Percentiles rank a stretch among this genome's conserved stretches.
Conservation (phyloP, 176 grass and related monocot species). For the Ensete glaucum region DNA sequence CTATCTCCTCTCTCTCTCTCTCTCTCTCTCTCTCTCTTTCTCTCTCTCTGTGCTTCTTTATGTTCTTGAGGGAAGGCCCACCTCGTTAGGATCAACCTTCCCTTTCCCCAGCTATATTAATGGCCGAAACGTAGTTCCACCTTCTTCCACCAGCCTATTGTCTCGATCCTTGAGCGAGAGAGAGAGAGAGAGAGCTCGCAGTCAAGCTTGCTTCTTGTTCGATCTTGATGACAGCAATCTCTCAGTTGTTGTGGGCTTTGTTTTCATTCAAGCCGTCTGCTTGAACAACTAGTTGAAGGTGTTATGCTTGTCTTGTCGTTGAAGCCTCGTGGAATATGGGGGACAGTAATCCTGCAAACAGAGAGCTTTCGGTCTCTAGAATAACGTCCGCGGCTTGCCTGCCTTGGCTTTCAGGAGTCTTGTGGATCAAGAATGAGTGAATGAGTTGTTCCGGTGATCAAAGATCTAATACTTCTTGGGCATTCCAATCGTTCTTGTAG, state of each 20-base stretch:
- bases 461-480: not conserved
- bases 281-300: not conserved
- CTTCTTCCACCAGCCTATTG: too few species aligned
- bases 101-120: not conserved
- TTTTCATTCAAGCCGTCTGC: too few species aligned
- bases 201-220: too few species aligned
- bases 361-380: not conserved
- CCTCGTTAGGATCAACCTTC: slow-evolving; percentile 2
- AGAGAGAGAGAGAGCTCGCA: too few species aligned
- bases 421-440: not conserved
- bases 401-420: not conserved
- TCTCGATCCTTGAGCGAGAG: too few species aligned
- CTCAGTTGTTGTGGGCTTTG: not conserved
- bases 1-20: not conserved
- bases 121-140: not conserved
- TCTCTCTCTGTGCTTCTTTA: not conserved
- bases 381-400: slow-evolving; percentile 3
- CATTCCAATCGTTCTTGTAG: too few species aligned
- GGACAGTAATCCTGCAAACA: slow-evolving; percentile 9
- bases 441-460: not conserved
- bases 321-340: slow-evolving; percentile 16
- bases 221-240: too few species aligned
- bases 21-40: not conserved
- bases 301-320: slow-evolving; percentile 15
- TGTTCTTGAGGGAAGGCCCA: not conserved